Base-by-base conservation (phyloP, 176 grass and related monocot genomes). In the Oryza meyeriana region DNA sequence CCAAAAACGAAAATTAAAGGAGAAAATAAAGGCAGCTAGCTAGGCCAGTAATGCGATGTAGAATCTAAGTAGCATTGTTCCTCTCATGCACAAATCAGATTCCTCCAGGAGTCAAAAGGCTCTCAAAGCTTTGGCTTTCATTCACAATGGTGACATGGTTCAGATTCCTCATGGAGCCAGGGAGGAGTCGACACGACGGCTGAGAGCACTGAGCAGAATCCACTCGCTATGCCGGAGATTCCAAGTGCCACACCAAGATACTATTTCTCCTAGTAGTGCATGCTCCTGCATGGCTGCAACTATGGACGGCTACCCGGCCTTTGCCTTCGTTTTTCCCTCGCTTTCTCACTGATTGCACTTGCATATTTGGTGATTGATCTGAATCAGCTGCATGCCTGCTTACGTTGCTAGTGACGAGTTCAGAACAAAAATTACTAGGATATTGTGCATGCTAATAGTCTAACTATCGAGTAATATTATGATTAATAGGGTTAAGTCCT, bases 111-210 rank as follows among this genome's bases (percentile, higher is more conserved):
- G 83, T 85, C 88, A 66, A 85, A 85, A 48, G 64, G 31, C 38
- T 52, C 55, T 59, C 55, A n/a, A 55, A 55, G 55, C 55, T 59
- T 22, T 25, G 55, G 16, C 79, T 59, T 11, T 55, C 27, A 17
- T 48, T 38, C 58, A 36, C 44, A 74, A 74, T 8, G 11, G 61
- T 38, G 41, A 36, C 44, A 74, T 8, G 11, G 61, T 30, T 14
- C 35, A 67, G 84, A 90, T 86, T 86, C 83, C 48, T 27, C 64
- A 2, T n/a, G 27, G 57, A 63, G 83, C 66, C 73, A 66, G 8
- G 11, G 0, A 55, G 66, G 38, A 52, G 67, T 36, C 44, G 79
- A 78, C 79, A 85, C 79, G 83, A 26, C 31, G 33, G 24, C 38
- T n/a, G 50, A 55, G 50, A 55, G 50, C 50, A 55, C 50, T n/a